Base-by-base conservation (phyloP, 768 basidiomycete genomes). In the Suillus occidentalis region DNA sequence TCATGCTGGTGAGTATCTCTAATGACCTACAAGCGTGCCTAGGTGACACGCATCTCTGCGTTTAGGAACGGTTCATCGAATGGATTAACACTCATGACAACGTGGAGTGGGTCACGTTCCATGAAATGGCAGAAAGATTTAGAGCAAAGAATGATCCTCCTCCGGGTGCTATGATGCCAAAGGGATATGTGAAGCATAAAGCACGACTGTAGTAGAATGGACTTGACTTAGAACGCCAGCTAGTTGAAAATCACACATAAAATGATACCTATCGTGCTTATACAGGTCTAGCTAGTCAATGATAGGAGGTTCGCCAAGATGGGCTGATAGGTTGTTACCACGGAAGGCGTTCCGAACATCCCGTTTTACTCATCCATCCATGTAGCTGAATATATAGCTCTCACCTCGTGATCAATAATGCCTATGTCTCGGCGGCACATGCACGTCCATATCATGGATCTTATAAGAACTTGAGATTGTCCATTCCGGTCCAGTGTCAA, bases 81-180 rank as follows among this genome's bases (percentile, higher is more conserved):
- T 90, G 88, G 87, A 79, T 91, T 47, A 89, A 90, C 70, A 84
- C 83, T 6, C 89, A 90, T 71, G 85, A 86, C 18, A 83, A 86
- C 57, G 84, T 91, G 4, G 81, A 90, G 63, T 91, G 88, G 87
- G 88, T 87, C 34, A 84, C 87, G 13, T 85, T 90, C 84, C 82
- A 84, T 67, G 85, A 89, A 64, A 88, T 91, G 83, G 84, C 84
- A 18, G 76, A 81, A 55, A 87, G 87, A 40, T 89, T 89, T 71
- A 82, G 88, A 65, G 77, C 76, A 25, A 85, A 84, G 68, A 82
- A 80, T 56, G 72, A 80, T 36, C 83, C 86, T 0, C 76, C 78
- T 0, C 63, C 77, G 18, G 84, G 82, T 12, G 87, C 87, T 1
- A 75, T 73, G 67, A 87, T 89, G 87, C 87, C 89, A 22, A 72